Percentiles rank a stretch among this genome's conserved stretches.
Evolutionary conservation across 2,329 filamentous ascomycete species (phyloP).

Genomic region (Colletotrichum noveboracense): DNA sequence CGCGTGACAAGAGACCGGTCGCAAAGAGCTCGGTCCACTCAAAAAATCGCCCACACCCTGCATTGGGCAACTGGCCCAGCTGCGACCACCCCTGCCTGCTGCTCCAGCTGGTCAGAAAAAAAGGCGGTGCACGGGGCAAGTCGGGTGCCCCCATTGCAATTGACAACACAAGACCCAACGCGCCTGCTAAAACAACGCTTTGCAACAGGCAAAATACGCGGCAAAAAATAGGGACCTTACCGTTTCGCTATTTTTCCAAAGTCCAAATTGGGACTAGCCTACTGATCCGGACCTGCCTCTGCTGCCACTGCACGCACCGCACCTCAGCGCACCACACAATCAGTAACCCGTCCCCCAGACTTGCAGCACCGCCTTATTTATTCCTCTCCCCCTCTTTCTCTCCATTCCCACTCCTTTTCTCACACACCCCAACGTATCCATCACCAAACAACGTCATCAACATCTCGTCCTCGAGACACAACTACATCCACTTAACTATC

Average conservation of each 20-base stretch:
- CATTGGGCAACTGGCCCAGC: neutral
- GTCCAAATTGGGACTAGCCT: slow-evolving; percentile 26
- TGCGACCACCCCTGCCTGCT: neutral
- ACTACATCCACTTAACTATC: neutral
- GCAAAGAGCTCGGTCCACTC: slow-evolving; percentile 5
- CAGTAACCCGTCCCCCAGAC: slow-evolving; percentile 23
- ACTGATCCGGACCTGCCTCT: slow-evolving; percentile 18
- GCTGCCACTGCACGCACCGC: neutral
- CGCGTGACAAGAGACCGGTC: neutral
- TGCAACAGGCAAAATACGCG: slow-evolving; percentile 8
- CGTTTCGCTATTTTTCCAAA: slow-evolving; percentile 21
- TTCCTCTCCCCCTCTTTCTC: slow-evolving; percentile 18
- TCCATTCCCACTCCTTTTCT: slow-evolving; percentile 25
- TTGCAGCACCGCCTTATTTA: slow-evolving; percentile 24
- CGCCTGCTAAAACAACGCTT: slow-evolving; percentile 1
- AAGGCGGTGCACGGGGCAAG: slow-evolving; percentile 6
- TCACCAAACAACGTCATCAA: slow-evolving; percentile 26
- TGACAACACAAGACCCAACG: neutral
- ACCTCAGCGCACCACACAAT: slow-evolving; percentile 22
- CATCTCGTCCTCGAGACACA: slow-evolving; percentile 18
- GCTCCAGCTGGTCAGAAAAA: neutral
- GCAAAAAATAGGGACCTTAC: slow-evolving; percentile 22
- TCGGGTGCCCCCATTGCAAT: neutral
- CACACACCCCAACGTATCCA: slow-evolving; percentile 26
- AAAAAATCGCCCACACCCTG: neutral